Conservation (phyloP, 2,329 filamentous ascomycete species). For the Colletotrichum navitas region DNA sequence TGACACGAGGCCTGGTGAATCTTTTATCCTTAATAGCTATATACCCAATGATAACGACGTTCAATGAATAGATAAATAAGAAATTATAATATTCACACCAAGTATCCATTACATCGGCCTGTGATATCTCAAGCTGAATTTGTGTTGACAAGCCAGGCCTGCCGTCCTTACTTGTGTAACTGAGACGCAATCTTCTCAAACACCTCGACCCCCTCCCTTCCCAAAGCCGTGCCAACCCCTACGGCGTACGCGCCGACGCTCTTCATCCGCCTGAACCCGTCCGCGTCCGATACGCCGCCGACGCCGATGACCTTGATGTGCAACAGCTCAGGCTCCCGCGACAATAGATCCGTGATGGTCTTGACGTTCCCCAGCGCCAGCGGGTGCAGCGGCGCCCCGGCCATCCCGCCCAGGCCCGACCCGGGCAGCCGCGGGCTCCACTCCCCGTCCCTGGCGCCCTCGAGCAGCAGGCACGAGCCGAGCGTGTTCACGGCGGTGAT, state of each 20-base stretch:
- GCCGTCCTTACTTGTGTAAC: not conserved
- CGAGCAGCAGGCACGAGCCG: slow-evolving; percentile 74
- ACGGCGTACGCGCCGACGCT: slow-evolving; percentile 75
- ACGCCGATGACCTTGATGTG: slow-evolving; percentile 77
- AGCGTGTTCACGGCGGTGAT: slow-evolving; percentile 81
- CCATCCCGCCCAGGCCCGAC: slow-evolving; percentile 76
- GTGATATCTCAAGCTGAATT: not conserved
- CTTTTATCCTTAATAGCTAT: slow-evolving; percentile 39
- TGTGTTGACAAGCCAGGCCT: not conserved
- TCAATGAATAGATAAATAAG: slow-evolving; percentile 26
- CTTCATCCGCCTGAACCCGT: slow-evolving; percentile 75
- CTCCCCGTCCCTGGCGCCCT: slow-evolving; percentile 40
- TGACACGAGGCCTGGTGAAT: slow-evolving; percentile 14
- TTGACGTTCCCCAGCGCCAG: slow-evolving; percentile 81
- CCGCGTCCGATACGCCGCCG: slow-evolving; percentile 76
- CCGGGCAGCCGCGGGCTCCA: slow-evolving; percentile 59
- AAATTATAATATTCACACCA: slow-evolving; percentile 2
- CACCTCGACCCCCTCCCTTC: slow-evolving; percentile 70
- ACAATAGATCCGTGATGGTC: slow-evolving; percentile 72
- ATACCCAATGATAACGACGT: slow-evolving; percentile 42
- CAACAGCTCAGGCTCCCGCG: slow-evolving; percentile 59
- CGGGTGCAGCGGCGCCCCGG: slow-evolving; percentile 78
- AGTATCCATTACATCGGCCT: not conserved
- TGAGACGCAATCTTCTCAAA: slow-evolving; percentile 68
- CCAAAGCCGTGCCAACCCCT: slow-evolving; percentile 77